Evolutionary conservation across 2,329 filamentous ascomycete species (phyloP), one percentile per base, ranked within the genome.

Genomic region (Diaporthe sp.): DNA sequence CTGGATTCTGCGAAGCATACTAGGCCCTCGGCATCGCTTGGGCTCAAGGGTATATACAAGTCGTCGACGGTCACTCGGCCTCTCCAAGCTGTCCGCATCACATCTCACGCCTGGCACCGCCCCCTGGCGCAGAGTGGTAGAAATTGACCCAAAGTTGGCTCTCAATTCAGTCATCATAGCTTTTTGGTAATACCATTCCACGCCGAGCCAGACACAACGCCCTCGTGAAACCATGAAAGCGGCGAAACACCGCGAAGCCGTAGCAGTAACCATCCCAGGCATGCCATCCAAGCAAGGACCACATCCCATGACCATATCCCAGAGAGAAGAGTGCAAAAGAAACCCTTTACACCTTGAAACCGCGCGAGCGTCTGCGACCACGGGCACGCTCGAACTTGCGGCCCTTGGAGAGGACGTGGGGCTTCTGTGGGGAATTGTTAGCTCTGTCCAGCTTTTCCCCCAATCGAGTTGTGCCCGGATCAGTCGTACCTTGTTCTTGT

Each of bases 351-450:
- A 99, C 97, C 95, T 99, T 99, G 96, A 99, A 99, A 92, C 97
- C 97, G 85, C 94, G 93, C 84, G 96, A 98, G 87, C 95, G 92
- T 94, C 97, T 97, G 89, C 97, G 96, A 89, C 97, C 97, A 97
- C 97, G 96, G 85, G 96, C 97, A 85, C 93, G 92, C 94, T 99
- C 97, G 91, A 99, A 99, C 92, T 99, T 99, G 89, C 97, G 94
- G 85, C 97, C 97, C 94, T 99, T 99, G 91, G 95, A 98, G 89
- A 95, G 92, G 84, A 99, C 92, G 83, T 98, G 94, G 82, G 96
- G 96, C 92, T 98, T 98, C 96, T 97, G 81, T 77, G 83, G 55
- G 70, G 78, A 76, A 58, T 73, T 65, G 79, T 88, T 79, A 88
- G 85, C 25, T 39, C 61, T 61, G 37, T 44, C 58, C 73, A 34